Evolutionary conservation across 108 stramenopile genomes (phyloP).

Genomic region (Skeletonema costatum): DNA sequence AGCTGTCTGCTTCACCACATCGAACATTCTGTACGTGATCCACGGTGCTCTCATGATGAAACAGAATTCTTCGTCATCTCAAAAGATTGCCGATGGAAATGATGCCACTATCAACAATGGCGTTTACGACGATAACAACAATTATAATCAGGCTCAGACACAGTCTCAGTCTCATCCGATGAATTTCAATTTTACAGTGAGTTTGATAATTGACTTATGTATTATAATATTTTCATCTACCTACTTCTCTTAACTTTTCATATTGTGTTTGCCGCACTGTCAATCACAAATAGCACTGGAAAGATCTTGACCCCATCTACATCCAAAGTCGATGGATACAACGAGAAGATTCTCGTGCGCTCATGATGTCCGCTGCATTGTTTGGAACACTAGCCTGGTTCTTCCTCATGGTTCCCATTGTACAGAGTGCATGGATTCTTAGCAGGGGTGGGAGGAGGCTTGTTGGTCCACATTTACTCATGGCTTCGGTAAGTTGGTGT

Average conservation of each 20-base stretch:
- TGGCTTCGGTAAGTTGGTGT: slow-evolving; percentile 41
- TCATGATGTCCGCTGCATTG: slow-evolving; percentile 30
- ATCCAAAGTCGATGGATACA: slow-evolving; percentile 56
- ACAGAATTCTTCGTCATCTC: background rate
- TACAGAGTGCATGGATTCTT: slow-evolving; percentile 72
- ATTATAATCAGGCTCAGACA: background rate
- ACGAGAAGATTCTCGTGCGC: slow-evolving; percentile 4
- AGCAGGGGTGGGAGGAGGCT: slow-evolving; percentile 52
- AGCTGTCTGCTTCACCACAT: slow-evolving; percentile 25
- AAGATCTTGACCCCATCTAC: slow-evolving; percentile 61
- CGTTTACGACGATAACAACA: background rate
- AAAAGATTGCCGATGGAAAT: background rate
- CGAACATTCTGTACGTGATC: slow-evolving; percentile 30
- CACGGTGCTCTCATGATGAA: slow-evolving; percentile 3
- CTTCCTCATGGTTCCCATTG: slow-evolving; percentile 62
- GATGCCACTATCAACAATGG: background rate
- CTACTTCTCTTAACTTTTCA: background rate
- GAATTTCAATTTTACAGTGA: background rate
- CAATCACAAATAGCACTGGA: slow-evolving; percentile 22
- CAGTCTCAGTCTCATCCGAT: background rate
- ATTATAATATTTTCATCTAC: background rate
- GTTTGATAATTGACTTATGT: background rate
- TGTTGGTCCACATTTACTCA: slow-evolving; percentile 55
- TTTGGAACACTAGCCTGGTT: slow-evolving; percentile 70
- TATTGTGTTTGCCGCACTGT: no score